Evolutionary conservation across 768 basidiomycete species (phyloP).

Genomic region (Hygrocybe punicea): DNA sequence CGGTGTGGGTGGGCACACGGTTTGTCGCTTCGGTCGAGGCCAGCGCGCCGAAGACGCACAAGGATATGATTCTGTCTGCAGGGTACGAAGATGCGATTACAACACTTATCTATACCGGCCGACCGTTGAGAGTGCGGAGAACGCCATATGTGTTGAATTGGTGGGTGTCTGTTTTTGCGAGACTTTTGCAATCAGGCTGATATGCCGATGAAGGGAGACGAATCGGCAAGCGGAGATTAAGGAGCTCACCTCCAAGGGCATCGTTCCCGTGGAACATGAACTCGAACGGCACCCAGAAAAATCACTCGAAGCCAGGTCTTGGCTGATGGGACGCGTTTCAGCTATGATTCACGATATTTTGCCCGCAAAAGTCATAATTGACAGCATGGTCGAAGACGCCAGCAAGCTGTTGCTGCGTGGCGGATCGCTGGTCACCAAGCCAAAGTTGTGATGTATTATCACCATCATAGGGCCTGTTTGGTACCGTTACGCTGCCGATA

Average conservation of each 20-base stretch:
- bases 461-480: too few relatives aligned
- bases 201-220: constrained; percentile 51
- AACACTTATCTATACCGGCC: constrained; percentile 87
- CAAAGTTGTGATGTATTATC: constrained; percentile 51
- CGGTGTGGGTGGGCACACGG: constrained; percentile 74
- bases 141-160: constrained; percentile 85
- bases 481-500: too few relatives aligned
- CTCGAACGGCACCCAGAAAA: constrained; percentile 80
- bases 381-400: constrained; percentile 61
- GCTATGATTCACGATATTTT: constrained; percentile 69
- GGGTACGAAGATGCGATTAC: constrained; percentile 76
- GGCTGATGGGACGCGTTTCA: constrained; percentile 84
- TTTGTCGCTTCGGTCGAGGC: constrained; percentile 85
- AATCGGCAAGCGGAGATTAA: constrained; percentile 80
- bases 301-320: constrained; percentile 59
- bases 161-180: constrained; percentile 36
- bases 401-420: constrained; percentile 35
- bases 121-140: constrained; percentile 80
- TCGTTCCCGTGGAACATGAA: constrained; percentile 71
- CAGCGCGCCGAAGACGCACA: constrained; percentile 78
- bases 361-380: constrained; percentile 80
- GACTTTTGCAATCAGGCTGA: not conserved
- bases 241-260: constrained; percentile 77
- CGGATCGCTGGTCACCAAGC: constrained; percentile 38
- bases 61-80: constrained; percentile 68